Evolutionary conservation across 306 rosid species (phyloP).

Genomic region (Ceratonia siliqua): DNA sequence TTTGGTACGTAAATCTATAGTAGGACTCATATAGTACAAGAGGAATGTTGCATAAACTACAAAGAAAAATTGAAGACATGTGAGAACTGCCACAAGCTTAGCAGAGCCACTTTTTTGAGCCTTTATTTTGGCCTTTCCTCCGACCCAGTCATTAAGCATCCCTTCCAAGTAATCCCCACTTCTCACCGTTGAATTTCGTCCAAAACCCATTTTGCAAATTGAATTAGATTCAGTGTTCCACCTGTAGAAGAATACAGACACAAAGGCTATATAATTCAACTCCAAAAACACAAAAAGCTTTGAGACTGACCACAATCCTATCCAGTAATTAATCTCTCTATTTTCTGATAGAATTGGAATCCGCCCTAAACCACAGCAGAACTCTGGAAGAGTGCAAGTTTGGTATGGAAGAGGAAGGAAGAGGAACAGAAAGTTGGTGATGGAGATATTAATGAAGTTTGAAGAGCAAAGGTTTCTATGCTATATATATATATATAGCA

Average conservation of each 20-base stretch:
- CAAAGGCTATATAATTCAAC: neutral
- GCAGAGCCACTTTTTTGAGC: conserved; percentile 47
- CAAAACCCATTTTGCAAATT: conserved; percentile 47
- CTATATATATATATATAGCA: conserved; percentile 2
- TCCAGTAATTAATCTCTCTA: neutral
- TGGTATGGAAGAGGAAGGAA: neutral
- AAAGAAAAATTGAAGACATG: conserved; percentile 85
- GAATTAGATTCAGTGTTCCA: conserved; percentile 26
- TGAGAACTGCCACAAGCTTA: conserved; percentile 66
- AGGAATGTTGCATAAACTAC: conserved; percentile 87
- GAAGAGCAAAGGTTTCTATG: conserved; percentile 27
- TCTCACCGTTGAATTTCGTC: conserved; percentile 41
- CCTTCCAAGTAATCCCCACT: conserved; percentile 82
- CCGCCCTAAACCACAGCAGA: neutral
- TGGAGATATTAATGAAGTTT: neutral
- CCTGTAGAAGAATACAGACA: conserved; percentile 40
- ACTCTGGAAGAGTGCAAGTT: neutral
- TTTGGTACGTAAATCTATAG: conserved; percentile 70
- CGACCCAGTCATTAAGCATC: conserved; percentile 71
- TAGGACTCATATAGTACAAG: conserved; percentile 84
- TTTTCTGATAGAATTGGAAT: conserved; percentile 17
- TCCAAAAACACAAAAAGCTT: neutral
- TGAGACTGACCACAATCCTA: conserved; percentile 46
- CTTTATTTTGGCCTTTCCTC: conserved; percentile 58
- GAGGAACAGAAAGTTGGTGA: neutral